phyloP scores from a whole-genome alignment of 805 yeast species.

The Blastobotrys attinorum region DNA sequence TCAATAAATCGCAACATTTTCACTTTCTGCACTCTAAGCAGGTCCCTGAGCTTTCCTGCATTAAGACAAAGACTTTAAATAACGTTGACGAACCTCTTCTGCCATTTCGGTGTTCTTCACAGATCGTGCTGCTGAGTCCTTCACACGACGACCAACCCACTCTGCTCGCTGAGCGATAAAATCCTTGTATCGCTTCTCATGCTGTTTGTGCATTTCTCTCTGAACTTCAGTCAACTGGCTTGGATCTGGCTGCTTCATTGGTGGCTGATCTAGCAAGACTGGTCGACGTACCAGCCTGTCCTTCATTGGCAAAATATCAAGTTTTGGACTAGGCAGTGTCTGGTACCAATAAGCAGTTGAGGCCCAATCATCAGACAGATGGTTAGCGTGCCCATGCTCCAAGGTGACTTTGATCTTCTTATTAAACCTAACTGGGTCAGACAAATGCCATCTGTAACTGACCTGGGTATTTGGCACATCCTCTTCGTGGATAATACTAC shows the following conservation, averaged over 20 bases:
- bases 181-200: neutral
- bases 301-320: neutral
- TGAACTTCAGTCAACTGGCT: neutral
- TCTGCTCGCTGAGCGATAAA: neutral
- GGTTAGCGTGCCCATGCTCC: slow-evolving; percentile 2
- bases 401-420: neutral
- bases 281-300: neutral
- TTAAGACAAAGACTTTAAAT: neutral
- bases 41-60: no score
- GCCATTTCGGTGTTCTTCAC: neutral
- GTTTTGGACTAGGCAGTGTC: neutral
- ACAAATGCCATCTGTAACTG: neutral
- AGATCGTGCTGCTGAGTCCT: neutral
- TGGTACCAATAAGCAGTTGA: slow-evolving; percentile 2
- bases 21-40: no score
- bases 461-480: slow-evolving; percentile 2
- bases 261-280: neutral
- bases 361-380: neutral
- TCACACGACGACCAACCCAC: neutral
- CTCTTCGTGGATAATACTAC: slow-evolving; percentile 1
- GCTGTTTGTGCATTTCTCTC: neutral
- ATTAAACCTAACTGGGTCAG: neutral
- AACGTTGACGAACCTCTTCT: neutral
- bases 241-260: neutral
- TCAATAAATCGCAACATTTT: no score